Evolutionary conservation across 768 basidiomycete genomes (phyloP), one percentile per base, ranked within the genome.

Genomic region (Pleurotus citrinopileatus): DNA sequence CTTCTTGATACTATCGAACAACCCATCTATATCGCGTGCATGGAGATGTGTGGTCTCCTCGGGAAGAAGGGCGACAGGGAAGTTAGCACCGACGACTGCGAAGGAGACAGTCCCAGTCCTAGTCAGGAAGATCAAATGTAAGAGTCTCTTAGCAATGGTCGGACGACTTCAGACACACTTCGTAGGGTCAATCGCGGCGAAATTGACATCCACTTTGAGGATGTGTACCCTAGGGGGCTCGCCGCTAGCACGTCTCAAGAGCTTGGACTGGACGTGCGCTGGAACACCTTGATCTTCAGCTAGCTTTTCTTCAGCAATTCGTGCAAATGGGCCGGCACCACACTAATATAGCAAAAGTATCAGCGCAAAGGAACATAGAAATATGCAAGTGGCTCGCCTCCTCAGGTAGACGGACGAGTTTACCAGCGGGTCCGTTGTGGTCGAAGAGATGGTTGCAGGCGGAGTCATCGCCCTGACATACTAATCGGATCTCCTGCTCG

Each of bases 351-450:
- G 13, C 25, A 47, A 34, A 3, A 13, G 47, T 19, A 29, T 3
- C 36, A 54, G 8, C 23, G 15, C 28, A 29, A 26, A 26, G 22
- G 23, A 44, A 19, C 9, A 47, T n/a, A 9, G 27, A 12, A n/a
- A 12, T 4, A 50, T 29, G 40, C 22, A 12, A 44, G 15, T 42
- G n/a, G 68, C 75, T 42, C 52, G 82, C 82, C 46, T 67, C 67
- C 58, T 82, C 73, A 4, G 82, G 81, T 5, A 84, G 61, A n/a
- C 80, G 72, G 29, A 82, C 79, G 20, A 84, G 62, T 55, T 78
- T 82, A 55, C 73, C 75, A n/a, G 67, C 74, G 0, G 78, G 70
- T 19, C 73, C 72, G 28, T 60, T 61, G 28, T 67, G 61, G 37
- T 59, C 54, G 55, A 68, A 74, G 10, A 81, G 63, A 52, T 76